Evolutionary conservation across 2,329 filamentous ascomycete genomes (phyloP).

Genomic region (Aspergillus flavus): DNA sequence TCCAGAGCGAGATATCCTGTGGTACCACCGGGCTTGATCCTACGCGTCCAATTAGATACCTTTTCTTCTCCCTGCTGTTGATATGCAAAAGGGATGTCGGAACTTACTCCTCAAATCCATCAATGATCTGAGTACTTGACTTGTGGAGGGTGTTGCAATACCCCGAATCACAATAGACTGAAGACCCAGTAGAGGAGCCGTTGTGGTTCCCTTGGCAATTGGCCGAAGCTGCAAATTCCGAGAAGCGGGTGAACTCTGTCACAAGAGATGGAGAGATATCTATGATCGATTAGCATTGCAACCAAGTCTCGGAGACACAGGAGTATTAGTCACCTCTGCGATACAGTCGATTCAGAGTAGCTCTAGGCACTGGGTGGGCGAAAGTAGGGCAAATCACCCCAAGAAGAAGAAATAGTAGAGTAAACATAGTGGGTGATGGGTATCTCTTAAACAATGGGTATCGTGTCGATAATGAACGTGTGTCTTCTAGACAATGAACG

Average conservation of each 20-base stretch:
- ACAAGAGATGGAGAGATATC: conserved; percentile 1
- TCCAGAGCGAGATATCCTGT: conserved; percentile 10
- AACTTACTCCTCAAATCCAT: conserved; percentile 3
- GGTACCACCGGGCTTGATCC: conserved; percentile 6
- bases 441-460: not conserved
- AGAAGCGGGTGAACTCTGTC: not conserved
- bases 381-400: not conserved
- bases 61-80: no score
- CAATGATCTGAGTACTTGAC: conserved; percentile 5
- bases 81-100: not conserved
- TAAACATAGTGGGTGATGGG: not conserved
- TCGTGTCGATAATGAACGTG: not conserved
- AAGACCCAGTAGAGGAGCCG: not conserved
- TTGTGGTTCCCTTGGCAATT: conserved; percentile 11
- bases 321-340: not conserved
- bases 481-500: not conserved
- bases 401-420: not conserved
- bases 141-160: not conserved
- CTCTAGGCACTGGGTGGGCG: not conserved
- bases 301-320: not conserved
- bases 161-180: conserved; percentile 9
- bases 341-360: not conserved
- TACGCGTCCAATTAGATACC: not conserved
- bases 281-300: not conserved
- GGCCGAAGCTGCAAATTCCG: conserved; percentile 4